Evolutionary conservation across 768 basidiomycete genomes (phyloP).

Genomic region (Neoboletus brunneissimus): DNA sequence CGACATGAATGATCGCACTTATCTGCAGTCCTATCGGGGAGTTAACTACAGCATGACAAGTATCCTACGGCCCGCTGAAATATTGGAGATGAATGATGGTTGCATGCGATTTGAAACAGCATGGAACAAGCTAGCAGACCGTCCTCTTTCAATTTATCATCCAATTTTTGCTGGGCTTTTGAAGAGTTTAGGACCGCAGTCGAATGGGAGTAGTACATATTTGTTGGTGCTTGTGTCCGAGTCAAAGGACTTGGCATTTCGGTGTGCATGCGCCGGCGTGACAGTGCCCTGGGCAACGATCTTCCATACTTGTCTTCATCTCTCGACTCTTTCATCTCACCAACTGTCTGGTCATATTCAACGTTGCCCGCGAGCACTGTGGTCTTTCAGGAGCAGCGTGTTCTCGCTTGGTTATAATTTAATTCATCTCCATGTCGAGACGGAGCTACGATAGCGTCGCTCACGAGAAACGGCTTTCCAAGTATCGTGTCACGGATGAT

Average conservation of each 20-base stretch:
- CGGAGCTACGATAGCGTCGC: slow-evolving; percentile 72
- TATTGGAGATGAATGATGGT: background rate
- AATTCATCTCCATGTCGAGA: slow-evolving; percentile 51
- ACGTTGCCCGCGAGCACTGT: background rate
- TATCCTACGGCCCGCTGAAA: background rate
- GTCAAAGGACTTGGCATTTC: background rate
- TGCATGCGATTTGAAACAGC: background rate
- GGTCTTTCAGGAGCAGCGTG: slow-evolving; percentile 6
- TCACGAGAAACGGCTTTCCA: slow-evolving; percentile 70
- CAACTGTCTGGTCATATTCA: background rate
- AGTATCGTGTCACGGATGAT: slow-evolving; percentile 77
- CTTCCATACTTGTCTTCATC: slow-evolving; percentile 26
- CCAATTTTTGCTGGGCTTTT: background rate
- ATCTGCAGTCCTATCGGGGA: background rate
- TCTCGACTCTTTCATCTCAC: background rate
- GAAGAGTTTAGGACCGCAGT: background rate
- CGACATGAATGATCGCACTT: background rate
- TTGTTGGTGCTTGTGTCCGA: slow-evolving; percentile 28
- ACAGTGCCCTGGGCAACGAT: slow-evolving; percentile 31
- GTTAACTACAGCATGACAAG: background rate
- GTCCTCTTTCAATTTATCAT: background rate
- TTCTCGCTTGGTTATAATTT: slow-evolving; percentile 4
- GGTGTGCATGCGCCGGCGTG: background rate
- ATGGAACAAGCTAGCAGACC: background rate
- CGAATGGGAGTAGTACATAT: slow-evolving; percentile 3